Evolutionary conservation across 2,329 filamentous ascomycete genomes (phyloP).

Genomic region (Plectosphaerella plurivora): DNA sequence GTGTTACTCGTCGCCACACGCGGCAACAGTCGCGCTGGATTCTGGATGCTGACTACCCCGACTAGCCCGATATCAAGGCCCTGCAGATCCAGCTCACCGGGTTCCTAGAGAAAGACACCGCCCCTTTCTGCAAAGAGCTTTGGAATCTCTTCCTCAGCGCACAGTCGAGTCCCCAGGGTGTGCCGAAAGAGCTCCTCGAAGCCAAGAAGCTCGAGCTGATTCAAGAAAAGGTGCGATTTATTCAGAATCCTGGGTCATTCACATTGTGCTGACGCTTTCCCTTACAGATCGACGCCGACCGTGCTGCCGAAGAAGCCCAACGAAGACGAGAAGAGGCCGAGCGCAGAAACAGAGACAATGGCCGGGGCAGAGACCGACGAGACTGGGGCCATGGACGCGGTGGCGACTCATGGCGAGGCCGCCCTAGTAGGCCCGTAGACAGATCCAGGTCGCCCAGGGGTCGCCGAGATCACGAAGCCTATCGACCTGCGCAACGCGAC

Average conservation of each 20-base stretch:
- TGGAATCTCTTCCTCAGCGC: constrained; percentile 91
- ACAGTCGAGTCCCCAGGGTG: constrained; percentile 81
- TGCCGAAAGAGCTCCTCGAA: constrained; percentile 90
- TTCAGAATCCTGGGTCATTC: too few relatives aligned
- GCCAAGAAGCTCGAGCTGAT: constrained; percentile 94
- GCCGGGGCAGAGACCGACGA: constrained; percentile 59
- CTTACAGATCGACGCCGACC: constrained; percentile 72
- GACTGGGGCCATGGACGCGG: constrained; percentile 47
- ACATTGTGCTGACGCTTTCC: background rate
- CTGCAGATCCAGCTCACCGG: constrained; percentile 93
- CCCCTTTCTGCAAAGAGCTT: constrained; percentile 85
- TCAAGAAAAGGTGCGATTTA: constrained; percentile 74
- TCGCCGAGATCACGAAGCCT: constrained; percentile 36
- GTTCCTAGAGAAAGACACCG: constrained; percentile 89
- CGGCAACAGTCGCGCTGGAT: background rate
- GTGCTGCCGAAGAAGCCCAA: constrained; percentile 70
- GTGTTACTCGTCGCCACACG: constrained; percentile 25
- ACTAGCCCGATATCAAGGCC: constrained; percentile 88
- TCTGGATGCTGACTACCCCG: constrained; percentile 1
- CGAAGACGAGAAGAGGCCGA: constrained; percentile 67
- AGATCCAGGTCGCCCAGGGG: constrained; percentile 44
- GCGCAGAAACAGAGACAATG: constrained; percentile 66
- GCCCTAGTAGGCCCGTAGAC: constrained; percentile 41
- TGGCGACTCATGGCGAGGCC: constrained; percentile 48
- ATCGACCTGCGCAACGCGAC: constrained; percentile 35